These are phyloP conservation scores for Cordyceps javanica DNA, from an alignment of 2,329 filamentous ascomycete genomes.

Conservation along the genomic window DNA sequence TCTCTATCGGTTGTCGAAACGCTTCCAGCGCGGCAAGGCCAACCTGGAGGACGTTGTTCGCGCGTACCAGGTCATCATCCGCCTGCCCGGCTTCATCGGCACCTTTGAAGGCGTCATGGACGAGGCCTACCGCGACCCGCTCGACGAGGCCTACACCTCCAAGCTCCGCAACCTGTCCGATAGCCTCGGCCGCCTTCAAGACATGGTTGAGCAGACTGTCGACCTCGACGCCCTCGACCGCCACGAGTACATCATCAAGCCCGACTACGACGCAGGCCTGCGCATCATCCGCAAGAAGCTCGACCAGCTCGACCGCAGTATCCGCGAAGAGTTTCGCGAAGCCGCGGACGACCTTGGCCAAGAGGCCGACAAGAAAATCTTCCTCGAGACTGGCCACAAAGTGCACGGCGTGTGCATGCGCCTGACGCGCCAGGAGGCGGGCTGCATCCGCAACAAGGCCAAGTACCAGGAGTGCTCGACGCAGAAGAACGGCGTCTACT, in stretches of 20 bases:
- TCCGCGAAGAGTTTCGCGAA: constrained; percentile 72
- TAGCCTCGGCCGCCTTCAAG: constrained; percentile 77
- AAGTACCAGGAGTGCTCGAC: constrained; percentile 93
- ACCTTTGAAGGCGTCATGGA: constrained; percentile 94
- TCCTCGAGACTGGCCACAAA: constrained; percentile 83
- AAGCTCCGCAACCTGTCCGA: constrained; percentile 73
- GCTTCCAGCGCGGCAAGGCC: constrained; percentile 86
- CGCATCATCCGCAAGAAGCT: constrained; percentile 86
- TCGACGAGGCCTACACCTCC: constrained; percentile 80
- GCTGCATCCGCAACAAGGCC: constrained; percentile 86
- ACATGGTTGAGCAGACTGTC: constrained; percentile 98
- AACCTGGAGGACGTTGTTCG: constrained; percentile 93
- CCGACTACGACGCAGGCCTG: constrained; percentile 88
- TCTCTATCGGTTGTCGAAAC: constrained; percentile 86
- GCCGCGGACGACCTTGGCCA: constrained; percentile 79
- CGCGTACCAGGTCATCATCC: constrained; percentile 89
- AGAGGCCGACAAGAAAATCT: constrained; percentile 97
- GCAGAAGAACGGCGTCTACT: constrained; percentile 98
- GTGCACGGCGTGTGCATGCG: constrained; percentile 97
- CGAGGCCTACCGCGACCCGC: constrained; percentile 79
- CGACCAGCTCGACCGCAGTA: constrained; percentile 74
- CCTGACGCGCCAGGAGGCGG: constrained; percentile 82
- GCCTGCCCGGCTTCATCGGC: constrained; percentile 81
- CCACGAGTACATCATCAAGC: constrained; percentile 98
- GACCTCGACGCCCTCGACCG: constrained; percentile 92